A percentile compares a stretch with the other conserved stretches of the same genome.
Conservation (phyloP, 139 green algal species). For the Chlorella sorokiniana region DNA sequence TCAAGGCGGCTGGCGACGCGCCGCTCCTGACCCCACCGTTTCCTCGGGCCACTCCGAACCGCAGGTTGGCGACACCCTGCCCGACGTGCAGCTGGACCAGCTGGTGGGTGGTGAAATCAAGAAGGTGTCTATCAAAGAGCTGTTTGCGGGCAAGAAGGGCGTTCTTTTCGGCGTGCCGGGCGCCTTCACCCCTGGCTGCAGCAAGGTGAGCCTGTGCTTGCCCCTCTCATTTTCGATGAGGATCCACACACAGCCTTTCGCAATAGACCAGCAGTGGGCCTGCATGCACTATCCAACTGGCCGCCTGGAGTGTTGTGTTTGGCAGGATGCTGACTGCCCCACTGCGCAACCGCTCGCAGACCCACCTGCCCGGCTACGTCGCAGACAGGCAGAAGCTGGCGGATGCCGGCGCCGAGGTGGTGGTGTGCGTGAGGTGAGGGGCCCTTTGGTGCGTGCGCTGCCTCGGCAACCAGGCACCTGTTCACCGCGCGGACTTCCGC, state of each 20-base stretch:
- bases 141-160: slow-evolving; percentile 79
- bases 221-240: not conserved
- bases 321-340: not conserved
- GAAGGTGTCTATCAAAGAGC: slow-evolving; percentile 46
- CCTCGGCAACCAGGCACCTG: too few relatives aligned
- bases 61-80: slow-evolving; percentile 59
- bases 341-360: slow-evolving; percentile 29
- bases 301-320: not conserved
- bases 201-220: slow-evolving; percentile 15
- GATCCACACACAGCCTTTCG: not conserved
- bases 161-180: slow-evolving; percentile 75
- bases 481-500: not conserved
- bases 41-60: slow-evolving; percentile 11
- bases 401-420: slow-evolving; percentile 54
- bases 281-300: not conserved
- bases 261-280: not conserved
- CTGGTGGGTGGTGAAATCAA: slow-evolving; percentile 13
- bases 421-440: slow-evolving; percentile 49
- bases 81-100: slow-evolving; percentile 58
- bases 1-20: too few relatives aligned
- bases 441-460: not conserved
- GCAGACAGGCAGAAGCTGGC: slow-evolving; percentile 53
- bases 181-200: slow-evolving; percentile 44
- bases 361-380: slow-evolving; percentile 66
- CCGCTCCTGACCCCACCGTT: too few relatives aligned